Conservation (phyloP, 345 rosid species). For the Firmiana major region DNA sequence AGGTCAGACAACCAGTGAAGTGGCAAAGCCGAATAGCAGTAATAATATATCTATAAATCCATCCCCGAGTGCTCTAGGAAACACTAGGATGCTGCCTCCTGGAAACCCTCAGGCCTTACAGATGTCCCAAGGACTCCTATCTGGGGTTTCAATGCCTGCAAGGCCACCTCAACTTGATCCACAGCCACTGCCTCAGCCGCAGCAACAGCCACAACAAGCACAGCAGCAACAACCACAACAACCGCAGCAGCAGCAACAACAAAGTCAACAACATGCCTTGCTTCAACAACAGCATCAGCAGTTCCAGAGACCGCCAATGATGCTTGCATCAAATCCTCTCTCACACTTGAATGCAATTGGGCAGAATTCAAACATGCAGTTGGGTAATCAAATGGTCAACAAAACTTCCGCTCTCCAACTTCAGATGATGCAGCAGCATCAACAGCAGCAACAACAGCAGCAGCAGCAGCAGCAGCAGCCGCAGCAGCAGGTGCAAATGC, state of each 20-base stretch:
- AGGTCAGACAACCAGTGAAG: slow-evolving; percentile 53
- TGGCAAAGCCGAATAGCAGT: slow-evolving; percentile 41
- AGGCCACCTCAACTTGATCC: slow-evolving; percentile 59
- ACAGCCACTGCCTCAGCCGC: slow-evolving; percentile 47
- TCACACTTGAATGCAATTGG: slow-evolving; percentile 57
- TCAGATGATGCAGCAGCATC: slow-evolving; percentile 69
- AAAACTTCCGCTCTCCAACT: slow-evolving; percentile 60
- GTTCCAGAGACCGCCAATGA: slow-evolving; percentile 63
- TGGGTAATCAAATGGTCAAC: slow-evolving; percentile 71
- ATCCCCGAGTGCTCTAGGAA: slow-evolving; percentile 45
- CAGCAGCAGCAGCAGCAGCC: slow-evolving; percentile 24
- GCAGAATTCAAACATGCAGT: slow-evolving; percentile 66
- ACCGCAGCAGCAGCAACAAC: slow-evolving; percentile 29
- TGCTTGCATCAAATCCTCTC: slow-evolving; percentile 55
- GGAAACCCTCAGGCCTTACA: slow-evolving; percentile 66
- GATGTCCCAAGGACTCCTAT: slow-evolving; percentile 64
- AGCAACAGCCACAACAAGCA: slow-evolving; percentile 33
- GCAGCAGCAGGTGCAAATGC: slow-evolving; percentile 45
- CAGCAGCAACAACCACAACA: slow-evolving; percentile 15
- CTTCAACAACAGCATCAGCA: slow-evolving; percentile 71
- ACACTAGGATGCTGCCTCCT: slow-evolving; percentile 69
- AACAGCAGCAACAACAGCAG: slow-evolving; percentile 43
- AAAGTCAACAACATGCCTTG: slow-evolving; percentile 54
- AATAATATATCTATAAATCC: slow-evolving; percentile 44
- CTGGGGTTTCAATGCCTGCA: slow-evolving; percentile 65